Evolutionary conservation across 164 flowering plant species (phyloP), one percentile per base, ranked within the genome.

Genomic region (Tetracentron sinense): DNA sequence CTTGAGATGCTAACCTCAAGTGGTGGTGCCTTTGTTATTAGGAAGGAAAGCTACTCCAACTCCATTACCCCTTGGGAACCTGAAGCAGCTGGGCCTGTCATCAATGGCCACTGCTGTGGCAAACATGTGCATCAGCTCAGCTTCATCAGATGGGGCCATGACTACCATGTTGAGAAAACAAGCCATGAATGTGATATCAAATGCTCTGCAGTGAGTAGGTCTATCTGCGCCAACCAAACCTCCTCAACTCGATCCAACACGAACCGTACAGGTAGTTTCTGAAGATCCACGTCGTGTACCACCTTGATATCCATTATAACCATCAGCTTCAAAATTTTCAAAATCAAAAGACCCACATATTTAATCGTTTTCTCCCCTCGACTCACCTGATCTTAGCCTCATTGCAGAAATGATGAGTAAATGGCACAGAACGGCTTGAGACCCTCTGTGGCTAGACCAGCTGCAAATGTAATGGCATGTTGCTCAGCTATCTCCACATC

Each of bases 401-500:
- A 70, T 69, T 90, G 98, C 28, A 90, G 77, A 71, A 93, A 90
- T 0, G 98, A 73, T 1, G 98, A 93, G 73, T 93, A 93, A 61
- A 93, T 93, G 8, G 96, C 90, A 72, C 97, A 93, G 58, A 93
- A 93, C 50, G 98, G 98, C 77, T 93, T 93, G 69, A 93, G 81
- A 35, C 98, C 98, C 62, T 93, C 97, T 1, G 87, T 58, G 19
- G 98, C 98, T 62, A 93, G 74, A 54, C 97, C 98, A 22, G 98
- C 98, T 6, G 98, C 97, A 69, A 93, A 93, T 25, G 98, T 93
- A 14, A 90, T 91, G 1, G 97, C 98, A 68, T 93, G 98, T 66
- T 93, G 98, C 79, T 93, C 98, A 6, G 98, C 98, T 38, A 93
- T 90, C 42, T 97, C 98, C 22, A 89, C 98, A 58, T 93, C 97